Evolutionary conservation across 345 rosid species (phyloP).

Genomic region (Orychophragmus violaceus): DNA sequence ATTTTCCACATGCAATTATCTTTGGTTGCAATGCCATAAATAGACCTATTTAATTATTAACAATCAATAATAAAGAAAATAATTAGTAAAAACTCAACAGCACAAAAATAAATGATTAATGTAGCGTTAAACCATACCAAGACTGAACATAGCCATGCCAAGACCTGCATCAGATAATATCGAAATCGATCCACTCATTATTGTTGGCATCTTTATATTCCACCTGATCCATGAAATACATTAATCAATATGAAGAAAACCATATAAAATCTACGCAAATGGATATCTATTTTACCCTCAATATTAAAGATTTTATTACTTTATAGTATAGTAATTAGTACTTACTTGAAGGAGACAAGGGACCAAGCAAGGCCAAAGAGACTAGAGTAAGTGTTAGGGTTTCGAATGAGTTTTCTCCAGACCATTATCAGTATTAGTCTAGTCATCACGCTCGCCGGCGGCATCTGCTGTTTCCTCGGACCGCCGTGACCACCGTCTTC

Average conservation of each 20-base stretch:
- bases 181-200: slow-evolving; percentile 60
- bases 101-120: neutral
- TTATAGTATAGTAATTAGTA: neutral
- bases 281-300: no score
- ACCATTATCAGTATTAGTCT: slow-evolving; percentile 69
- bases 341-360: slow-evolving; percentile 54
- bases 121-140: slow-evolving; percentile 27
- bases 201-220: slow-evolving; percentile 68
- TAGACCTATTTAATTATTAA: slow-evolving; percentile 42
- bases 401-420: slow-evolving; percentile 69
- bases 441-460: slow-evolving; percentile 74
- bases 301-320: no score
- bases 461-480: slow-evolving; percentile 52
- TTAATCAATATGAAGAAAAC: neutral
- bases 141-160: slow-evolving; percentile 91
- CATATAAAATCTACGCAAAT: neutral
- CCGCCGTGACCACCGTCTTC: slow-evolving; percentile 37
- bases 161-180: slow-evolving; percentile 75
- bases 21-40: slow-evolving; percentile 88
- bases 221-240: slow-evolving; percentile 38
- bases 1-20: slow-evolving; percentile 72
- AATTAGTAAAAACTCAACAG: neutral
- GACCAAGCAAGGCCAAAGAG: slow-evolving; percentile 66
- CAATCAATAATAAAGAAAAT: neutral
- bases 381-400: slow-evolving; percentile 75